Conservation (phyloP, 495 filamentous ascomycete genomes). For the Friedmanniomyces simplex region DNA sequence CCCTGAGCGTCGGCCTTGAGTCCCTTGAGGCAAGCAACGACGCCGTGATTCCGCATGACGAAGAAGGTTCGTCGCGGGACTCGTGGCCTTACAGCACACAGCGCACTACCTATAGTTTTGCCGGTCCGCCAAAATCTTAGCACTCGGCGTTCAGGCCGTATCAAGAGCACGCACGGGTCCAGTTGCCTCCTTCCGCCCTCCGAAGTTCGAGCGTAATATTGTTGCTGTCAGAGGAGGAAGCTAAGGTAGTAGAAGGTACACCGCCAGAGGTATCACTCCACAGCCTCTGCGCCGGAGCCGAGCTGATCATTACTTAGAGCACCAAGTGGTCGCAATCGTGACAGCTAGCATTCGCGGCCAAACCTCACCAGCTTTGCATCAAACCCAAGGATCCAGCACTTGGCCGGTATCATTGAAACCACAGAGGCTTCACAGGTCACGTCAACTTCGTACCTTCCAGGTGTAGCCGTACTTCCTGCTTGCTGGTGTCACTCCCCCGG, state of each 20-base stretch:
- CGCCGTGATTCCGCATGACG: background rate
- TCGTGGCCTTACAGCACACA: background rate
- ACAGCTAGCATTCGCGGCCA: no score
- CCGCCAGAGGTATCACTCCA: background rate
- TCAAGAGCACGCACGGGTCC: background rate
- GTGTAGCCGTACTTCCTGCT: background rate
- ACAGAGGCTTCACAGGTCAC: background rate
- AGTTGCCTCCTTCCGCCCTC: background rate
- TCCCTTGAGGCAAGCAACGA: background rate
- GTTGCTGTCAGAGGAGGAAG: background rate
- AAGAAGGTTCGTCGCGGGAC: background rate
- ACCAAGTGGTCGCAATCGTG: no score
- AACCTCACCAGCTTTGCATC: no score
- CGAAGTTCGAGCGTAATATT: background rate
- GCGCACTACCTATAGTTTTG: background rate
- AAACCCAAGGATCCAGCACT: no score
- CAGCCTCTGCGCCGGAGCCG: background rate
- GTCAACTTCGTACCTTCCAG: background rate
- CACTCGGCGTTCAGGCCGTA: background rate
- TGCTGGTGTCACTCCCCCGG: background rate
- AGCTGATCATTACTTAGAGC: background rate
- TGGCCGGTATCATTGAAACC: background rate
- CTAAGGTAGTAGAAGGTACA: background rate
- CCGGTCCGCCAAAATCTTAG: background rate
- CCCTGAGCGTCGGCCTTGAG: background rate